Evolutionary conservation across 2,329 filamentous ascomycete genomes (phyloP).

Genomic region (Fusarium palustre): DNA sequence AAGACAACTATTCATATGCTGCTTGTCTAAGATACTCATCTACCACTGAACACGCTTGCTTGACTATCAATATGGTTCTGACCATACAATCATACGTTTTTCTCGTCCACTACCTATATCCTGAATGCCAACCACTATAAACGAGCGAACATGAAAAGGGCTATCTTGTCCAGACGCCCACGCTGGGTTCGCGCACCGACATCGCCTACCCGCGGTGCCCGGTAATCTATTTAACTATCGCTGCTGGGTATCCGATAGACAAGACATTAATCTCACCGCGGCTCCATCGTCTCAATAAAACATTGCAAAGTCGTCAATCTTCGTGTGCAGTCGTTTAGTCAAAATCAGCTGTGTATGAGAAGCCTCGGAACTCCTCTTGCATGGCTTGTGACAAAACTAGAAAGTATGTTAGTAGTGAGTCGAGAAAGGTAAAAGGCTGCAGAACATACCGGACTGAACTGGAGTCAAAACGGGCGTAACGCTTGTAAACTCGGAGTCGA

Average conservation of each 20-base stretch:
- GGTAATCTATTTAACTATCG: conserved; percentile 45
- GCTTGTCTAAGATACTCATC: conserved; percentile 35
- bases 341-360: conserved; percentile 96
- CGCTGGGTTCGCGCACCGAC: conserved; percentile 33
- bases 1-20: conserved; percentile 32
- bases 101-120: conserved; percentile 38
- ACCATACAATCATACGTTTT: conserved; percentile 35
- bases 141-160: conserved; percentile 34
- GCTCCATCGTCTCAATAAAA: conserved; percentile 41
- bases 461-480: conserved; percentile 97
- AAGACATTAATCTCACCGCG: conserved; percentile 46
- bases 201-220: conserved; percentile 40
- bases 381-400: conserved; percentile 95
- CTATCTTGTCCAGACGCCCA: conserved; percentile 20
- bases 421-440: neutral
- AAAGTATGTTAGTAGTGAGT: conserved; percentile 43
- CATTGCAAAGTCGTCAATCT: conserved; percentile 44
- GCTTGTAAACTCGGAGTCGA: conserved; percentile 98
- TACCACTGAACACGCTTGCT: conserved; percentile 30
- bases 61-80: conserved; percentile 27
- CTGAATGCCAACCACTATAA: conserved; percentile 37
- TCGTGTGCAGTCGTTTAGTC: conserved; percentile 61
- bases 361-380: conserved; percentile 99
- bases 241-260: conserved; percentile 48
- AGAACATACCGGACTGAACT: conserved; percentile 88